A percentile compares a stretch with the other conserved stretches of the same genome.
Evolutionary conservation across 768 basidiomycete genomes (phyloP).

Genomic region (Gloeophyllum trabeum): DNA sequence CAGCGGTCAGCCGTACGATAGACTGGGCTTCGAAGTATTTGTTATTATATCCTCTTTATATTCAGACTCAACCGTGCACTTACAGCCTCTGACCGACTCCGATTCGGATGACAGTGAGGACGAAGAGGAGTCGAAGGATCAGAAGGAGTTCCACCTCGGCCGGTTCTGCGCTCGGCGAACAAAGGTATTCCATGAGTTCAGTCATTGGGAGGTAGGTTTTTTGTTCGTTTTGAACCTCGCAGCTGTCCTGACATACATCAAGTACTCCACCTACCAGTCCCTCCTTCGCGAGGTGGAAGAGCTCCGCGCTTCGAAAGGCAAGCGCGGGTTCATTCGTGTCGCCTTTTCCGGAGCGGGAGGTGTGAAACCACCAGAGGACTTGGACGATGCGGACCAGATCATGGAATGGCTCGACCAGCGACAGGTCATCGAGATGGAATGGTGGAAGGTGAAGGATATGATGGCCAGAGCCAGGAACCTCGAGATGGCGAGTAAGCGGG

Average conservation of each 20-base stretch:
- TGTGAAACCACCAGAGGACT: slow-evolving; percentile 50
- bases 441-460: slow-evolving; percentile 58
- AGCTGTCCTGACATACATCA: neutral
- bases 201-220: slow-evolving; percentile 70
- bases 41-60: neutral
- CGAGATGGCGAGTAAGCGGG: slow-evolving; percentile 37
- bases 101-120: slow-evolving; percentile 15
- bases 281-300: slow-evolving; percentile 49
- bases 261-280: slow-evolving; percentile 57
- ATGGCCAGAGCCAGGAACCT: slow-evolving; percentile 66
- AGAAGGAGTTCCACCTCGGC: slow-evolving; percentile 50
- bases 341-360: slow-evolving; percentile 34
- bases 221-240: neutral
- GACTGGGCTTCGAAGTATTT: slow-evolving; percentile 52
- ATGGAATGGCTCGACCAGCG: slow-evolving; percentile 75
- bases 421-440: slow-evolving; percentile 54
- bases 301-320: slow-evolving; percentile 27
- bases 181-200: slow-evolving; percentile 56
- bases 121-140: slow-evolving; percentile 5
- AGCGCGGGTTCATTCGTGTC: slow-evolving; percentile 43
- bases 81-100: slow-evolving; percentile 4
- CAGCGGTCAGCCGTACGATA: slow-evolving; percentile 60
- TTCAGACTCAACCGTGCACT: slow-evolving; percentile 3
- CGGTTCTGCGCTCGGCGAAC: slow-evolving; percentile 69
- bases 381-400: slow-evolving; percentile 64